Percentiles rank a stretch among this genome's conserved stretches.
These are phyloP conservation scores for Backusella sp. DNA, from an alignment of 192 early-diverging fungal species.

Conservation along the genomic window DNA sequence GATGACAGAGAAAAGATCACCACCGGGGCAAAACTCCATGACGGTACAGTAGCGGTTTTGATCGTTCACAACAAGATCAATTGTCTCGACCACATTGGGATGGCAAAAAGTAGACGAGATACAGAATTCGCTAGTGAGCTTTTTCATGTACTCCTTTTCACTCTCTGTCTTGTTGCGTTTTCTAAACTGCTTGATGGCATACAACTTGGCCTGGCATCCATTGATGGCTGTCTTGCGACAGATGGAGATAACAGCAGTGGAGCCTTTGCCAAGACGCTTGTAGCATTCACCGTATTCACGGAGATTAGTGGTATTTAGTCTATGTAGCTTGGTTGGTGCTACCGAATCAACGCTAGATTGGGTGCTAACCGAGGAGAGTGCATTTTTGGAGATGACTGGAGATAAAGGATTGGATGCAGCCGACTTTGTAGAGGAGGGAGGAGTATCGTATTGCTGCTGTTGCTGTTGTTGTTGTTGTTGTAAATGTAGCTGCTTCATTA, in stretches of 20 bases:
- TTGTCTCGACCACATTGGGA: slow-evolving; percentile 87
- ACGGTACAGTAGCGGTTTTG: slow-evolving; percentile 79
- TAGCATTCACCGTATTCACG: slow-evolving; percentile 39
- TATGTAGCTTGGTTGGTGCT: slow-evolving; percentile 1
- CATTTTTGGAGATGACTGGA: background rate
- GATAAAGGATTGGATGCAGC: background rate
- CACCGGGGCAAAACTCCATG: slow-evolving; percentile 78
- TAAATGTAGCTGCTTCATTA: slow-evolving; percentile 11
- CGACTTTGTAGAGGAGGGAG: background rate
- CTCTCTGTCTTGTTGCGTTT: slow-evolving; percentile 76
- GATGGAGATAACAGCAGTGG: slow-evolving; percentile 86
- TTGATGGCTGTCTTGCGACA: slow-evolving; percentile 54
- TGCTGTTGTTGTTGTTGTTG: background rate
- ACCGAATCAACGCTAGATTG: background rate
- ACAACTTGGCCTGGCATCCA: slow-evolving; percentile 63
- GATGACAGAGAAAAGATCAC: slow-evolving; percentile 87
- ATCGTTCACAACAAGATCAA: slow-evolving; percentile 94
- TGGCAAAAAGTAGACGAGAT: slow-evolving; percentile 90
- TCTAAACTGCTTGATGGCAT: slow-evolving; percentile 93
- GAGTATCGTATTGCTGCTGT: background rate
- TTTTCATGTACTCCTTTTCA: slow-evolving; percentile 95
- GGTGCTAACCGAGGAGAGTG: background rate
- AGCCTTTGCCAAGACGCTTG: slow-evolving; percentile 81
- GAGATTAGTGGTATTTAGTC: slow-evolving; percentile 14
- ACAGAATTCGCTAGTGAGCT: slow-evolving; percentile 94